Percentiles rank a stretch among this genome's conserved stretches.
Evolutionary conservation across 1,139 yeast species (phyloP).

Genomic region (Kodamaea sp.): DNA sequence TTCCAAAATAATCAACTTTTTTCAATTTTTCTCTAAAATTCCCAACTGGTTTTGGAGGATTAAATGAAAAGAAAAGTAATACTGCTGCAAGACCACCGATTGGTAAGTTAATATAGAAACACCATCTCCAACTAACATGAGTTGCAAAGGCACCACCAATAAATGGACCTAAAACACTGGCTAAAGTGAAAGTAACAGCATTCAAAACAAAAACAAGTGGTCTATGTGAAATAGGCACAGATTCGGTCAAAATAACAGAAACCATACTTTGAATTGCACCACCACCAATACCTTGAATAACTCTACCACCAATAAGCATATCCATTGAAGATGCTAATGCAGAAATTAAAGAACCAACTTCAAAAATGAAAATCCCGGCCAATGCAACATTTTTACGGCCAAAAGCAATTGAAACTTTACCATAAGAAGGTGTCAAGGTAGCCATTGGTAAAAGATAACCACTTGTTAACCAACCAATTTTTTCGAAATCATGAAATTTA

Average conservation of each 20-base stretch:
- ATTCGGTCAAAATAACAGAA: conserved; percentile 56
- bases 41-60: conserved; percentile 51
- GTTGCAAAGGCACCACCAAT: conserved; percentile 66
- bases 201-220: conserved; percentile 49
- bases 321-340: conserved; percentile 56
- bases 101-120: conserved; percentile 70
- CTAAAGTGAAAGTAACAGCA: conserved; percentile 52
- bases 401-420: conserved; percentile 55
- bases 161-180: conserved; percentile 61
- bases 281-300: conserved; percentile 70
- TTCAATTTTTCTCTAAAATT: conserved; percentile 37
- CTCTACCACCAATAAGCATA: conserved; percentile 67
- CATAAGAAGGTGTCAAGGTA: conserved; percentile 56
- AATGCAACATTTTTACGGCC: conserved; percentile 56
- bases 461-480: conserved; percentile 59
- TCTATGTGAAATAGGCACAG: conserved; percentile 57
- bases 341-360: conserved; percentile 58
- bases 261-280: conserved; percentile 64
- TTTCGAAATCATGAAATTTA: conserved; percentile 50
- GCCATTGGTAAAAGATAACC: conserved; percentile 62
- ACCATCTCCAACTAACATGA: conserved; percentile 73
- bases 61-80: conserved; percentile 45
- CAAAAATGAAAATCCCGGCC: conserved; percentile 52
- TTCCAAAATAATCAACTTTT: conserved; percentile 48
- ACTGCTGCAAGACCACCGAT: conserved; percentile 56